Evolutionary conservation across 2,329 filamentous ascomycete species (phyloP).

Genomic region (Neonectria hederae): DNA sequence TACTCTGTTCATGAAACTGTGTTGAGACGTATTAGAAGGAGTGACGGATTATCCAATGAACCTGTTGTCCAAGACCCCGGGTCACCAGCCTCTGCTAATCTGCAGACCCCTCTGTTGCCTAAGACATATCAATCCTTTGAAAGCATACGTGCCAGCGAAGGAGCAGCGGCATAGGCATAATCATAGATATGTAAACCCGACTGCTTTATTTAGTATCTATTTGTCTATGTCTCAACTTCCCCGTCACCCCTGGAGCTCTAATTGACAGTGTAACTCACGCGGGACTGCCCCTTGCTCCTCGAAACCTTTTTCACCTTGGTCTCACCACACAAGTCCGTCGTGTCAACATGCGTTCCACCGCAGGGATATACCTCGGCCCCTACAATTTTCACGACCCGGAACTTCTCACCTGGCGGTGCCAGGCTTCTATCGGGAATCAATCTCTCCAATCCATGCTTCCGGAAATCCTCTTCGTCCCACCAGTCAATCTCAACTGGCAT

Average conservation of each 20-base stretch:
- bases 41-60: not conserved
- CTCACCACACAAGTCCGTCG: slow-evolving; percentile 66
- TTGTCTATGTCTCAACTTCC: not conserved
- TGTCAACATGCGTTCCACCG: slow-evolving; percentile 77
- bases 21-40: not conserved
- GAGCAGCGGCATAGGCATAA: not conserved
- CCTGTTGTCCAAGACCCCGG: too few species aligned
- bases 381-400: slow-evolving; percentile 74
- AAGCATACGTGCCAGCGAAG: not conserved
- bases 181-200: not conserved
- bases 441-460: slow-evolving; percentile 61
- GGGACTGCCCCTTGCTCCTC: slow-evolving; percentile 38
- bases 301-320: slow-evolving; percentile 72
- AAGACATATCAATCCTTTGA: not conserved
- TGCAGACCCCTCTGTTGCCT: not conserved
- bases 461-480: slow-evolving; percentile 73
- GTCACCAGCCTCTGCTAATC: not conserved
- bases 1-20: slow-evolving; percentile 35
- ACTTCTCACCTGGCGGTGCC: slow-evolving; percentile 55
- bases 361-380: slow-evolving; percentile 77
- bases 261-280: slow-evolving; percentile 36
- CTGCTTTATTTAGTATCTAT: not conserved
- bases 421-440: slow-evolving; percentile 60
- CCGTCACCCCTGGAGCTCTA: not conserved
- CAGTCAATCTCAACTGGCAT: slow-evolving; percentile 70